Percentiles rank a stretch among this genome's conserved stretches.
Conservation (phyloP, 106 monocot species). For the Acanthochlamys bracteata region DNA sequence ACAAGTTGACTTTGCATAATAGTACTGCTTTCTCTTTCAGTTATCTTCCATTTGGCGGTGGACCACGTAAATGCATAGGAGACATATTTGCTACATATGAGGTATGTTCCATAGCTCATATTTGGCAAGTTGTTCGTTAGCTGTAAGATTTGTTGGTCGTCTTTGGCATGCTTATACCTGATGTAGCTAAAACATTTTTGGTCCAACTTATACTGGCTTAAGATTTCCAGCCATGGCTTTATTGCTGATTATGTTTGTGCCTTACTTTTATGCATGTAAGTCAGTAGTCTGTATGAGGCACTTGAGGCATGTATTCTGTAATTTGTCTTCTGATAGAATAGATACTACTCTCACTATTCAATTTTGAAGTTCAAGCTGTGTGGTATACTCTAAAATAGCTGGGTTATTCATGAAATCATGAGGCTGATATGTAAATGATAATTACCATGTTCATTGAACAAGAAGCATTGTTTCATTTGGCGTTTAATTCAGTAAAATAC, state of each 20-base stretch:
- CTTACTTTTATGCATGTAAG: not conserved
- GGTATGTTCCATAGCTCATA: constrained; percentile 26
- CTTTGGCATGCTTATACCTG: not conserved
- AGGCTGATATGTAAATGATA: too few species aligned
- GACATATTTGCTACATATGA: constrained; percentile 99
- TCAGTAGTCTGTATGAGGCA: not conserved
- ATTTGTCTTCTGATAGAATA: too few species aligned
- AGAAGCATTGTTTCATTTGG: too few species aligned
- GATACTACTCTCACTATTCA: too few species aligned
- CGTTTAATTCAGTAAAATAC: too few species aligned
- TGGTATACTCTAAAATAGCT: not conserved
- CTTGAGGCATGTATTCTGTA: not conserved
- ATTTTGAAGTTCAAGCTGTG: too few species aligned
- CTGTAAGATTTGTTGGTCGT: not conserved
- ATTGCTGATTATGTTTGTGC: not conserved
- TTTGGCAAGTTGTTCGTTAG: not conserved
- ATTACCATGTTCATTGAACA: too few species aligned
- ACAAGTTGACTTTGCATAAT: not conserved
- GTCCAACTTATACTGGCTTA: not conserved
- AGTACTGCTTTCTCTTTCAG: constrained; percentile 27
- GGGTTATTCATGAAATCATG: too few species aligned
- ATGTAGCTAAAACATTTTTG: not conserved
- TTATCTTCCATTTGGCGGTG: constrained; percentile 96
- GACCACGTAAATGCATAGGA: constrained; percentile 90
- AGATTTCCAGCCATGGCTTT: not conserved